Percentiles rank a stretch among this genome's conserved stretches.
Evolutionary conservation across 163 green algal genomes (phyloP).

Genomic region (Volvox carteri): DNA sequence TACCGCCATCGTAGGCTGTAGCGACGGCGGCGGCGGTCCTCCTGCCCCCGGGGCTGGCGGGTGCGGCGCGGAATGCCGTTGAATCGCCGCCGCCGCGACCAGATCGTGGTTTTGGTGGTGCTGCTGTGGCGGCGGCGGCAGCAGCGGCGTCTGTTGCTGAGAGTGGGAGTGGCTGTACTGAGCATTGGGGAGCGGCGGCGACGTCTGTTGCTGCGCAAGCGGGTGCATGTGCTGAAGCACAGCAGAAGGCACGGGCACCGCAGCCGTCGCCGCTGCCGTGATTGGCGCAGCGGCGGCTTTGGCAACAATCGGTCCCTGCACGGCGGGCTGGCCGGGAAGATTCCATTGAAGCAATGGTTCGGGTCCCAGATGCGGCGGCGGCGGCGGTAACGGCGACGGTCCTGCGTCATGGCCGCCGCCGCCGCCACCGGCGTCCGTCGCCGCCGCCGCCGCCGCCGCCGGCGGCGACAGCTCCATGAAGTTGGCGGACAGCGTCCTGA

Average conservation of each 20-base stretch:
- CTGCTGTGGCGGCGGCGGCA: slow-evolving; percentile 9
- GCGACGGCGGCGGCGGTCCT: background rate
- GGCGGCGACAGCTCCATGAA: background rate
- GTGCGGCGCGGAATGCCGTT: background rate
- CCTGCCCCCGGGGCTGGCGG: background rate
- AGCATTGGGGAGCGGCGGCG: slow-evolving; percentile 26
- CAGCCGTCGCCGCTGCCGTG: background rate
- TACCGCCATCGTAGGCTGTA: background rate
- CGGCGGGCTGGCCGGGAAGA: background rate
- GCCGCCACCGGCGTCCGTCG: background rate
- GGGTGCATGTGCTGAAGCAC: background rate
- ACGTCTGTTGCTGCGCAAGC: slow-evolving; percentile 11
- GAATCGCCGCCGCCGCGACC: background rate
- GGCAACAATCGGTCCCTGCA: background rate
- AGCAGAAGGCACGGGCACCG: background rate
- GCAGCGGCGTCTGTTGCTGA: slow-evolving; percentile 17
- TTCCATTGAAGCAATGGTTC: slow-evolving; percentile 29
- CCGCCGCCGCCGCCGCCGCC: background rate
- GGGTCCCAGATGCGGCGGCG: slow-evolving; percentile 1
- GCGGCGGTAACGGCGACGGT: background rate
- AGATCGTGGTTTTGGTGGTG: too few relatives aligned
- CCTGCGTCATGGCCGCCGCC: background rate
- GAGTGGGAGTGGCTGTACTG: too few relatives aligned
- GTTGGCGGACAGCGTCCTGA: slow-evolving; percentile 54
- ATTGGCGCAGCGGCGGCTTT: background rate